phyloP scores from a whole-genome alignment of 1,284 basidiomycete genomes.

The Neotropicomus parvogracilis region DNA sequence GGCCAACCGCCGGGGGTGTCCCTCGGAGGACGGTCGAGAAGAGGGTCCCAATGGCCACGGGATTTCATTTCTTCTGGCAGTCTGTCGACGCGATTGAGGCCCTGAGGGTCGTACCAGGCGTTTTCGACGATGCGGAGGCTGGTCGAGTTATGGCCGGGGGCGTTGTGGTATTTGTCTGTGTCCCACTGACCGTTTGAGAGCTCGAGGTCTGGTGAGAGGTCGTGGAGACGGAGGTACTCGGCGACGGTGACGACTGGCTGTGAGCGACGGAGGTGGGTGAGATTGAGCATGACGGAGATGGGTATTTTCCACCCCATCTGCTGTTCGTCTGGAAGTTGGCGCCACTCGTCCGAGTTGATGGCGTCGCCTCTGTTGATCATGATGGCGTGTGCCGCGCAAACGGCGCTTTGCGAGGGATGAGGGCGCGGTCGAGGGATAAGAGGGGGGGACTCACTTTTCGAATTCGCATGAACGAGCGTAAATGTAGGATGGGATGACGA shows the following conservation, averaged over 20 bases:
- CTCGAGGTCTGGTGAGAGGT: conserved; percentile 33
- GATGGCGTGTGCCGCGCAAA: conserved; percentile 35
- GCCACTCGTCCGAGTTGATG: conserved; percentile 40
- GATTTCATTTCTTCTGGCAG: conserved; percentile 33
- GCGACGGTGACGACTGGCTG: conserved; percentile 40
- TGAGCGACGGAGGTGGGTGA: conserved; percentile 39
- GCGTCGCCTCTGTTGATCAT: conserved; percentile 44
- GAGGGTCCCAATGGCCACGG: conserved; percentile 31
- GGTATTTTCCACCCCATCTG: conserved; percentile 44
- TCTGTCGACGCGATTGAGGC: conserved; percentile 38
- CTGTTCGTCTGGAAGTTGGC: conserved; percentile 37
- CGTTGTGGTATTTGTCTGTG: conserved; percentile 28
- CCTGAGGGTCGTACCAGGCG: conserved; percentile 39
- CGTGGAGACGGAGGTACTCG: conserved; percentile 45
- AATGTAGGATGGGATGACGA: conserved; percentile 38
- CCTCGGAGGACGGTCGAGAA: conserved; percentile 19
- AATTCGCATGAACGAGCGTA: conserved; percentile 42
- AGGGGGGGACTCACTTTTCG: conserved; percentile 25
- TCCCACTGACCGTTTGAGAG: conserved; percentile 40
- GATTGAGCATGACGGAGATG: conserved; percentile 41
- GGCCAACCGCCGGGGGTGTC: conserved; percentile 26
- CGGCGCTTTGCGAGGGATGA: conserved; percentile 16
- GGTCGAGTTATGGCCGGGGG: conserved; percentile 21
- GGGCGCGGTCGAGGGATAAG: neutral
- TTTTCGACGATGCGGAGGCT: conserved; percentile 39